Conservation (phyloP, 768 basidiomycete species). For the Podaxis carcinomalis region DNA sequence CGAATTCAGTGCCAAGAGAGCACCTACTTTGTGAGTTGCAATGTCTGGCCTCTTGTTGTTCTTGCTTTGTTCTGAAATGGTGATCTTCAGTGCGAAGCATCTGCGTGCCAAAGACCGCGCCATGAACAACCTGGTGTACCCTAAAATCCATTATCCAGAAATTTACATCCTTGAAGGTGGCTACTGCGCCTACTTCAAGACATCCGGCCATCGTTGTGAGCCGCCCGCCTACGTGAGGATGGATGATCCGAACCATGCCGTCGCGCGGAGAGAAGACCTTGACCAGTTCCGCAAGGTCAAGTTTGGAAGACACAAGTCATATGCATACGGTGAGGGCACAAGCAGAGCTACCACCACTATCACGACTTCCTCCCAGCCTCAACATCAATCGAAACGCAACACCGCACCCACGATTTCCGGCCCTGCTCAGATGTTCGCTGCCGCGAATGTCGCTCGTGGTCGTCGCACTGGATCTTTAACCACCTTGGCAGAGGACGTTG, state of each 20-base stretch:
- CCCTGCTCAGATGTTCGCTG: slow-evolving; percentile 56
- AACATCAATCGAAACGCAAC: slow-evolving; percentile 56
- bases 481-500: slow-evolving; percentile 64
- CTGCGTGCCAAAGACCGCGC: slow-evolving; percentile 87
- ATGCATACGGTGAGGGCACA: slow-evolving; percentile 81
- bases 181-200: slow-evolving; percentile 83
- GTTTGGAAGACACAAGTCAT: slow-evolving; percentile 88
- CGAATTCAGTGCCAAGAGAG: slow-evolving; percentile 94
- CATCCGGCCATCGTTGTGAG: slow-evolving; percentile 65
- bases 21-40: slow-evolving; percentile 83
- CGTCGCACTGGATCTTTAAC: slow-evolving; percentile 53
- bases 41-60: neutral
- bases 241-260: slow-evolving; percentile 87
- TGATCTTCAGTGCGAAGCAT: slow-evolving; percentile 74
- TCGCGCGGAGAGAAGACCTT: slow-evolving; percentile 78
- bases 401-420: slow-evolving; percentile 49
- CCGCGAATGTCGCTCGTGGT: slow-evolving; percentile 62
- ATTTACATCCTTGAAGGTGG: slow-evolving; percentile 97
- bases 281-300: slow-evolving; percentile 89
- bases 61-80: neutral
- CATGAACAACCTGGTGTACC: slow-evolving; percentile 85
- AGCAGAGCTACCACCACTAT: slow-evolving; percentile 32
- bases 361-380: slow-evolving; percentile 26
- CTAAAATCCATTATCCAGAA: slow-evolving; percentile 92
- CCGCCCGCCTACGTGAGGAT: slow-evolving; percentile 85